Evolutionary conservation across 2,329 filamentous ascomycete species (phyloP), one percentile per base, ranked within the genome.

Genomic region (Rhinocladiella similis): DNA sequence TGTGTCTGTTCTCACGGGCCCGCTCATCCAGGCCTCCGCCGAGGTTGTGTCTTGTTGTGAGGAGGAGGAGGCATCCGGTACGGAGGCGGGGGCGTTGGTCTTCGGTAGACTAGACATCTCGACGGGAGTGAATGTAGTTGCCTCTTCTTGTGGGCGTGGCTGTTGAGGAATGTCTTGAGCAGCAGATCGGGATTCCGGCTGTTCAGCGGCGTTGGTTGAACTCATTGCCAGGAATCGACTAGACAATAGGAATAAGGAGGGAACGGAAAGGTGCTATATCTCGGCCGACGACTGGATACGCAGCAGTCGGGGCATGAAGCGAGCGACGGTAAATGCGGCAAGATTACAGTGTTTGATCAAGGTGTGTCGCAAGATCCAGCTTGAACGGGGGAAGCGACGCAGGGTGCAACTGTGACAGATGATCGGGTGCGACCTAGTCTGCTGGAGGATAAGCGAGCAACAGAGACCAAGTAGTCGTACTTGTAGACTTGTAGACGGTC

Each of bases 1-100:
- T 18, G 63, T 66, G 47, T 66, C 62, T n/a, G 55, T 64, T 43
- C 63, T 55, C 22, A 49, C 43, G 12, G 62, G 62, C n/a, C 56
- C 57, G 20, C 36, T 46, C 16, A 50, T 36, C 49, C 27, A 51
- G 33, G 45, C 45, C 9, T 41, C 29, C 22, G 39, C 16, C 22
- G 53, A 51, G 20, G 50, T 54, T 33, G 57, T 46, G n/a, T 54
- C 48, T 46, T 53, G 18, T 48, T 53, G 47, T 27, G 19, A 47
- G 49, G 53, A 16, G 35, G 57, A 49, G 41, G 52, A 25, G 19
- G 50, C 35, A 25, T 56, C 46, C 13, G 36, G n/a, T 27, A 55
- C 53, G 35, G 56, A 25, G 35, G 48, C 25, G 22, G 43, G 13
- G 20, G 50, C 12, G 41, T 49, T 43, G 36, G 50, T 54, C 12